Percentiles rank a stretch among this genome's conserved stretches.
Conservation (phyloP, 1,284 basidiomycete genomes). For the Amylostereum chailletii region DNA sequence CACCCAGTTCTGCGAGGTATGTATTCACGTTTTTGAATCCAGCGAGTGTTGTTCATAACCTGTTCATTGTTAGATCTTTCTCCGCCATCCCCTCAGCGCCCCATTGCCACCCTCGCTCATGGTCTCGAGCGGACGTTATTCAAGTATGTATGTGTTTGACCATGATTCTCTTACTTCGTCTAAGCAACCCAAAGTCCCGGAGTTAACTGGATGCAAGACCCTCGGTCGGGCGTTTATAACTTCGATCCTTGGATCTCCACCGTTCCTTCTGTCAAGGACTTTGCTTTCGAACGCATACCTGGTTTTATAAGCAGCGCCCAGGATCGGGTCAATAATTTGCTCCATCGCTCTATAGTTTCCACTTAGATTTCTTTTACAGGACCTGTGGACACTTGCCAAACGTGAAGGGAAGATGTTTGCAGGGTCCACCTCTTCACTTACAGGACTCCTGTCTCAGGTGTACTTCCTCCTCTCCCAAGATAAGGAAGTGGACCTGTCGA, state of each 20-base stretch:
- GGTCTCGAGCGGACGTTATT: constrained; percentile 80
- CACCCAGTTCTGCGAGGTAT: neutral
- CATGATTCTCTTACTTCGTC: neutral
- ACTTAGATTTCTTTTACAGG: constrained; percentile 27
- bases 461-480: constrained; percentile 77
- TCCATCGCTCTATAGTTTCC: constrained; percentile 1
- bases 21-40: too few relatives aligned
- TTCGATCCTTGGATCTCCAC: constrained; percentile 65
- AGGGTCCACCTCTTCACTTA: constrained; percentile 91
- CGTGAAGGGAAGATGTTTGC: constrained; percentile 56
- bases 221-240: constrained; percentile 82
- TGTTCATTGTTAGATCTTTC: constrained; percentile 31
- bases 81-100: constrained; percentile 37
- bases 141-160: constrained; percentile 45
- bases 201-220: constrained; percentile 88
- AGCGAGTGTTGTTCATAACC: neutral
- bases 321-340: constrained; percentile 48
- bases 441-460: constrained; percentile 78
- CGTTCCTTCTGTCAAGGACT: constrained; percentile 79
- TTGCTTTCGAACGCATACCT: constrained; percentile 79
- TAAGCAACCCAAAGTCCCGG: constrained; percentile 53
- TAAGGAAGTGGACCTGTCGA: constrained; percentile 49
- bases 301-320: constrained; percentile 77
- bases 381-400: constrained; percentile 58
- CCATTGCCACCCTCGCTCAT: constrained; percentile 68